Base-by-base conservation (phyloP, 805 yeast species). In the Candida nemodendra region DNA sequence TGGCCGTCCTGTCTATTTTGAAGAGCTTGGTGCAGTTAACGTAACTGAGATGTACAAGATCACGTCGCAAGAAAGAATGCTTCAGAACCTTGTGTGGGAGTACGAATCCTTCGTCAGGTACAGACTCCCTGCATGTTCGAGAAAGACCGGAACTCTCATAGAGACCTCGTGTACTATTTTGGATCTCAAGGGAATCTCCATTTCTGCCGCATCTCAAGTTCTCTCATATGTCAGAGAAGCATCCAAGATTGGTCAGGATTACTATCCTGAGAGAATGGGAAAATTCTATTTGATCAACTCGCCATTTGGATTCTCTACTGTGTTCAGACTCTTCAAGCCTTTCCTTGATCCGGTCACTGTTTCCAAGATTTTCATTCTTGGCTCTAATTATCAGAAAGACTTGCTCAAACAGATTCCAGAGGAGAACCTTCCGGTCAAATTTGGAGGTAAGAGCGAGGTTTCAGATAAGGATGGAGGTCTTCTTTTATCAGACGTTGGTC, bases 201-300 rank as follows among this genome's bases (percentile, higher is more conserved):
- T 93, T 42, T 70, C 84, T 17, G 68, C 93, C 32, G 95, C 95
- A 18, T 79, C 82, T 47, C 87, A 83, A 60, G 99, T 93, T 29
- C 71, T 88, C 48, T 72, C 82, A 9, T 93, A 89, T 65, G 95
- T 93, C 38, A 81, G 81, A 61, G 97, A 90, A 66, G 96, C 99
- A 8, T 86, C 96, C 11, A 70, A 76, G 56, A 87, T 93, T 54
- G 96, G 98, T 42, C 99, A 93, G 72, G 87, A 93, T 69, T 91
- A 86, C 68, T 93, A 93, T 63, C 99, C 99, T 12, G 99, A 93
- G 73, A 84, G 98, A 66, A 93, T 93, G 99, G 99, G 99, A 59
- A 89, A 86, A 65, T 93, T 91, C 62, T 91, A 89, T 68, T 70
- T 90, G 54, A 87, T 93, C 66, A 93, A 93, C 59, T 95, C 98